Evolutionary conservation across 495 filamentous ascomycete species (phyloP), one percentile per base, ranked within the genome.

Genomic region (Xylaria nigripes): DNA sequence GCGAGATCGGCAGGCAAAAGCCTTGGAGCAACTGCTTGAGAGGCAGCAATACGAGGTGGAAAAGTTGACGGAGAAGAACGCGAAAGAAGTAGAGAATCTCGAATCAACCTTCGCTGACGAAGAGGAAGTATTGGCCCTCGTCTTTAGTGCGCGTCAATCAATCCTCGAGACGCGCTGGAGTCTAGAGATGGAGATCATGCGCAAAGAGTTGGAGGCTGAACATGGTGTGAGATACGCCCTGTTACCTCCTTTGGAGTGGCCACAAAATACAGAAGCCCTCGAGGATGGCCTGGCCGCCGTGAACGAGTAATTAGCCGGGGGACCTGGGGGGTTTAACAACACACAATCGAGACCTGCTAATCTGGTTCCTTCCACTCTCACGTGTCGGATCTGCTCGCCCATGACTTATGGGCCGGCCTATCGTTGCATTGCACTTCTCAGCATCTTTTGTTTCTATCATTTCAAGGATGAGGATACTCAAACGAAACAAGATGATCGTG

Each of bases 1-100:
- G 51, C 76, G 88, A 6, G 88, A 89, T 51, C 82, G 82, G 43
- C 88, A 93, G 60, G 83, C 82, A 3, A 78, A 84, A 57, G 74
- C 82, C 45, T 72, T 86, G 54, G 82, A 86, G 58, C 81, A 84
- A 55, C 72, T 89, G 5, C 70, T 81, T 2, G 75, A 75, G 27
- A 77, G 84, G 23, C 86, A 90, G 68, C 78, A 80, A 47, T 68
- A 68, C 22, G 86, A 93, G 67, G 68, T 86, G 25, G 70, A 78
- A 3, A 67, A 68, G 10, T 55, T 88, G 42, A 69, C 70, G 12
- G 74, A 75, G n/a, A 75, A 75, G 51, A 75, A 80, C 53, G 61
- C 62, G 13, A 68, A 75, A 40, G 77, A 81, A 42, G 54, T 83
- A 18, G 73, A 79, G 27, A 66, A 72, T 7, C 68, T 89, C n/a